These are phyloP conservation scores for Pythium apleroticum DNA, from an alignment of 352 stramenopile species.

Conservation along the genomic window DNA sequence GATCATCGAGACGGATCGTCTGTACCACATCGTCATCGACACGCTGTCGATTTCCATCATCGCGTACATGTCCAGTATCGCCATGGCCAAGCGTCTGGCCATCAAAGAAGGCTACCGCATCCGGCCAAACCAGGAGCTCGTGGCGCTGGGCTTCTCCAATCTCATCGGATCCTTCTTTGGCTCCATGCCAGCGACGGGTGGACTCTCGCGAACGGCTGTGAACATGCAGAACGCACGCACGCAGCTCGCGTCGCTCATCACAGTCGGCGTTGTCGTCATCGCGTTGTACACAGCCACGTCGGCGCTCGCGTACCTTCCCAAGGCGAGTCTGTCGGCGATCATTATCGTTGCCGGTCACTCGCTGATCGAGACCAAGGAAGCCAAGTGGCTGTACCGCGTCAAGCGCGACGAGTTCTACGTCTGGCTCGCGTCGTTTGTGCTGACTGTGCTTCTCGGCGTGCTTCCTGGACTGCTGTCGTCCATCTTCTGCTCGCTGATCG, in stretches of 20 bases:
- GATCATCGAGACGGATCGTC: conserved; percentile 45
- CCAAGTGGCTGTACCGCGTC: conserved; percentile 75
- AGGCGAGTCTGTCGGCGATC: conserved; percentile 81
- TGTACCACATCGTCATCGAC: conserved; percentile 63
- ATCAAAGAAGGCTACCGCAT: conserved; percentile 78
- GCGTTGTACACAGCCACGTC: conserved; percentile 82
- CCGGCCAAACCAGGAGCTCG: conserved; percentile 77
- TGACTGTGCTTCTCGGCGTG: conserved; percentile 52
- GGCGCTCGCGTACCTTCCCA: conserved; percentile 83
- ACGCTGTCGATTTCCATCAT: conserved; percentile 82
- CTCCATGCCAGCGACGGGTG: conserved; percentile 84
- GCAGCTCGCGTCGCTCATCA: conserved; percentile 82
- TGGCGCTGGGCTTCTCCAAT: conserved; percentile 86
- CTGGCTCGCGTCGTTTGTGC: conserved; percentile 53
- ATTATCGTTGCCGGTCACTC: conserved; percentile 90
- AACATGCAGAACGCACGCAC: conserved; percentile 88
- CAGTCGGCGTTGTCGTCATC: conserved; percentile 78
- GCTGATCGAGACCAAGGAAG: conserved; percentile 85
- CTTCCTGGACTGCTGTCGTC: conserved; percentile 47
- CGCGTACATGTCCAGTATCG: conserved; percentile 90
- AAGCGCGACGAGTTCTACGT: conserved; percentile 67
- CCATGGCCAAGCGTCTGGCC: conserved; percentile 85
- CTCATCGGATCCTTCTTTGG: conserved; percentile 85
- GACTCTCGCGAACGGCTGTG: conserved; percentile 89
- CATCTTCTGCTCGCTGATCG: conserved; percentile 56